Conservation (phyloP, 192 early-diverging fungal genomes). For the Podochytrium sp. region DNA sequence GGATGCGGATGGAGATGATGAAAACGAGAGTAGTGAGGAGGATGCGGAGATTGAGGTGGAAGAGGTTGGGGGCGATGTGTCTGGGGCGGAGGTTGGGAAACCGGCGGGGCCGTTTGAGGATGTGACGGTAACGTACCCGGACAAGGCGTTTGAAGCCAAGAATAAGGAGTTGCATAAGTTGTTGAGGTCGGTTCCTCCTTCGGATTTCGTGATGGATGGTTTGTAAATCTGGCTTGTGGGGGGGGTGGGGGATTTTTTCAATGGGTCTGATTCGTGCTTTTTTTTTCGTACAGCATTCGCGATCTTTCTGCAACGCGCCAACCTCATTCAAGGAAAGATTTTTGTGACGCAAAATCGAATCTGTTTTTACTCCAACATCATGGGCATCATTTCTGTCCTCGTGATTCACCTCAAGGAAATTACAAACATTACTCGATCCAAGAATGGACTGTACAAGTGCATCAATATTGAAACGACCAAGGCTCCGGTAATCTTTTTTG, state of each 20-base stretch:
- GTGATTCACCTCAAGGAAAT: constrained; percentile 41
- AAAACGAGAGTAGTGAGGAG: constrained; percentile 14
- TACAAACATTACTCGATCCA: constrained; percentile 34
- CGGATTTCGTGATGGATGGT: constrained; percentile 50
- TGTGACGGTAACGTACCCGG: constrained; percentile 31
- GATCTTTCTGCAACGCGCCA: constrained; percentile 44
- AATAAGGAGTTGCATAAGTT: constrained; percentile 48
- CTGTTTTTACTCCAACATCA: constrained; percentile 67
- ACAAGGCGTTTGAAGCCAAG: constrained; percentile 30
- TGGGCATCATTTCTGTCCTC: constrained; percentile 65
- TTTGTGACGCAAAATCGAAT: constrained; percentile 64
- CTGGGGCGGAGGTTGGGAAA: background rate
- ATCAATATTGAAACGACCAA: constrained; percentile 33
- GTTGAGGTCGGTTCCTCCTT: constrained; percentile 45
- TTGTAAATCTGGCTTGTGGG: constrained; percentile 28
- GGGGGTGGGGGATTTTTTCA: background rate
- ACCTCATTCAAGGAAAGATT: constrained; percentile 51
- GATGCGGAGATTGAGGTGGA: constrained; percentile 21
- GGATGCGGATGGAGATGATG: constrained; percentile 2
- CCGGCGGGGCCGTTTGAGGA: background rate
- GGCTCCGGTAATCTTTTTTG: constrained; percentile 5
- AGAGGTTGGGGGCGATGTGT: constrained; percentile 23
- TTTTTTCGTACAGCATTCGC: constrained; percentile 36
- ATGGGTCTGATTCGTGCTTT: background rate
- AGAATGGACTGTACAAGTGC: constrained; percentile 39